Evolutionary conservation across 495 filamentous ascomycete species (phyloP).

Genomic region (Acidiella bohemica): DNA sequence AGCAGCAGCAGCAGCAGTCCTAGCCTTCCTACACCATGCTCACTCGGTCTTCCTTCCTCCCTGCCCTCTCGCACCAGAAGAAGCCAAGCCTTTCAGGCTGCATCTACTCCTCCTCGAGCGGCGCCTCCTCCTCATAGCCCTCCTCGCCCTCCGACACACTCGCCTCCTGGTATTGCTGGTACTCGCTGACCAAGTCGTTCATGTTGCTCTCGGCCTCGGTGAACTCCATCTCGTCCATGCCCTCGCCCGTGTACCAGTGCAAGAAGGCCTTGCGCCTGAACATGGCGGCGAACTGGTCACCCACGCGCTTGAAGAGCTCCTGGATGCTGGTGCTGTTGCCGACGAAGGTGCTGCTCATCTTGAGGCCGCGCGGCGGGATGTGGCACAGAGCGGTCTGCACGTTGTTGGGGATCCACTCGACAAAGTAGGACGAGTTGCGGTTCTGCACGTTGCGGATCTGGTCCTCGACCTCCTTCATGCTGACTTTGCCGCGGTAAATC

Average conservation of each 20-base stretch:
- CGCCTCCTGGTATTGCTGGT: conserved; percentile 99
- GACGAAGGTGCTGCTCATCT: conserved; percentile 99
- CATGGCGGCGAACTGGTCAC: conserved; percentile 99
- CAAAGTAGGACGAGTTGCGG: conserved; percentile 99
- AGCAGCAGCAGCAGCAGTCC: no score
- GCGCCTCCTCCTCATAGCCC: conserved; percentile 47
- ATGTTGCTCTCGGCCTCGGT: conserved; percentile 99
- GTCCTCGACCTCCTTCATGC: conserved; percentile 99
- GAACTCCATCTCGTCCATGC: conserved; percentile 99
- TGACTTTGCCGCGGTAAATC: conserved; percentile 99
- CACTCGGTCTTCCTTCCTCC: no score
- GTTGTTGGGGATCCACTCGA: conserved; percentile 99
- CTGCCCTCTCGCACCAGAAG: no score
- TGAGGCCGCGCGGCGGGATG: conserved; percentile 91
- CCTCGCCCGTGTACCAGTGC: conserved; percentile 99
- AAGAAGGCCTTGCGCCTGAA: conserved; percentile 99
- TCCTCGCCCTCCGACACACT: conserved; percentile 65
- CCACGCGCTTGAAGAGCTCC: conserved; percentile 99
- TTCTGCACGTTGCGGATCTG: conserved; percentile 99
- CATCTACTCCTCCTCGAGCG: conserved; percentile 37
- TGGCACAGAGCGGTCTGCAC: conserved; percentile 99
- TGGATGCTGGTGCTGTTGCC: conserved; percentile 99
- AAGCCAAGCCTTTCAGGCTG: neutral
- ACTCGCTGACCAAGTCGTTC: conserved; percentile 99
- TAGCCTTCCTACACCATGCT: no score